Conservation (phyloP, 208 protist species). For the Leishmania martiniquensis region DNA sequence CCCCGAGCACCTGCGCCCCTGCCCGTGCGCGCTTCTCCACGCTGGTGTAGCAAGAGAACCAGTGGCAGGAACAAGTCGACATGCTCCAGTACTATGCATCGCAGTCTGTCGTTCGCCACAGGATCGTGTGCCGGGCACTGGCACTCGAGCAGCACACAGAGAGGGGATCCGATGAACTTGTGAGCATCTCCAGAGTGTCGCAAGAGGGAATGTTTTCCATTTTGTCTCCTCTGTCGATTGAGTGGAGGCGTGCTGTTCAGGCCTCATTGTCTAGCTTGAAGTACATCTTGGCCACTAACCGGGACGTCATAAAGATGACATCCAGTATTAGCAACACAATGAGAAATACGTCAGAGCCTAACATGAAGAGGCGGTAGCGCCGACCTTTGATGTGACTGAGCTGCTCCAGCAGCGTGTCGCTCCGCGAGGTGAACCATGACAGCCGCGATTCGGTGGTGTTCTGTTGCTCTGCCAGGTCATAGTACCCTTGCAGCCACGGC, state of each 20-base stretch:
- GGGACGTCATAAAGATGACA: constrained; percentile 57
- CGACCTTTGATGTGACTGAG: constrained; percentile 62
- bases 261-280: constrained; percentile 20
- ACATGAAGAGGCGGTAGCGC: constrained; percentile 70
- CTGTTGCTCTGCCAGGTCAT: constrained; percentile 60
- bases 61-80: background rate
- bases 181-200: too few relatives aligned
- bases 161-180: too few relatives aligned
- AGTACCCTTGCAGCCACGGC: constrained; percentile 67
- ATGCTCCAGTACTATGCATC: too few relatives aligned
- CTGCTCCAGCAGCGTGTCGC: constrained; percentile 70
- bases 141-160: too few relatives aligned
- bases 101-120: too few relatives aligned
- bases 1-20: background rate
- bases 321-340: constrained; percentile 73
- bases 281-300: constrained; percentile 62
- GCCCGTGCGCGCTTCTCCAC: background rate
- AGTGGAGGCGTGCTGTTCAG: too few relatives aligned
- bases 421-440: constrained; percentile 62
- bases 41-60: background rate
- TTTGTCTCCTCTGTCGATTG: too few relatives aligned
- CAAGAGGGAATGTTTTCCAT: too few relatives aligned
- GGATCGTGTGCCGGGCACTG: too few relatives aligned
- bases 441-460: constrained; percentile 56
- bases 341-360: constrained; percentile 75